Evolutionary conservation across 2,329 filamentous ascomycete species (phyloP), one percentile per base, ranked within the genome.

Genomic region (Aspergillus sp.): DNA sequence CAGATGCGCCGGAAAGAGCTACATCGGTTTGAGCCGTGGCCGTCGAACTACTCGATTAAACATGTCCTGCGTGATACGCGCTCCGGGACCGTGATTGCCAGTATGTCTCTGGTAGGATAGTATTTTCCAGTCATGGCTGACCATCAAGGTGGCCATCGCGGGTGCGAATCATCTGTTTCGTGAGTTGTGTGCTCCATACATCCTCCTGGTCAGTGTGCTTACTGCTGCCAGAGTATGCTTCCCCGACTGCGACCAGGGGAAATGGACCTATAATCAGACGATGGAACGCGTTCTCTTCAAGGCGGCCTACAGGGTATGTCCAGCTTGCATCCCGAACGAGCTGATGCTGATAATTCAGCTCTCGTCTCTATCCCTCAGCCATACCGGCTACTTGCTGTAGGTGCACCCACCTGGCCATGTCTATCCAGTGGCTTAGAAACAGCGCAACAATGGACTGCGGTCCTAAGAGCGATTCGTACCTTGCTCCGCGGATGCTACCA

Each of bases 381-480:
- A 51, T 17, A 52, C 53, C 4, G 57, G 57, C 8, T 51, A 53
- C 29, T 35, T 61, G 7, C 32, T 61, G 57, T 60, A 43, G 40
- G 44, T 25, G 20, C 14, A 15, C 11, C 26, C 19, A 19, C 31
- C 13, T 14, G 29, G 10, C 11, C 19, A n/a, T 15, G 19, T 7
- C 14, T 15, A 24, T 13, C 19, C 10, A 17, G 16, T n/a, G 19
- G n/a, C 33, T 57, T 39, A 22, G 15, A 15, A 37, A n/a, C 32
- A 60, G 56, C 29, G 46, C 51, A 32, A 56, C 54, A 24, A 57
- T 59, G 53, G 55, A 60, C 36, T 54, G 52, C 25, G 53, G 54
- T 4, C 47, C 48, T 5, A 32, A 43, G 11, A 53, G 55, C n/a
- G 51, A 57, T 27, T 52, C 52, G 4, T 53, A 51, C 24, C 45